A percentile compares a stretch with the other conserved stretches of the same genome.
Evolutionary conservation across 1,284 basidiomycete genomes (phyloP).

Genomic region (Pholiota adiposa): DNA sequence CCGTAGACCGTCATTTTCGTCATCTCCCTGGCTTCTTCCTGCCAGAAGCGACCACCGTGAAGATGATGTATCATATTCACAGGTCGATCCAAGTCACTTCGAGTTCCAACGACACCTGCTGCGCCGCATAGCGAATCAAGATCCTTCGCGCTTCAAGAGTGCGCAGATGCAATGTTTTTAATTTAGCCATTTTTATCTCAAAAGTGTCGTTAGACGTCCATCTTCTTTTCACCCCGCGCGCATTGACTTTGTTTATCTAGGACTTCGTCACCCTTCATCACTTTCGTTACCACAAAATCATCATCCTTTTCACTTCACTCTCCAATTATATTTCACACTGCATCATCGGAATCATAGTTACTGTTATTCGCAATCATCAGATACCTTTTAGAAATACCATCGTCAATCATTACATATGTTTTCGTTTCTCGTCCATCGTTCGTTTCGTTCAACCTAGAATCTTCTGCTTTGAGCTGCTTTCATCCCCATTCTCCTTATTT

Average conservation of each 20-base stretch:
- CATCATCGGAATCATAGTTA: conserved; percentile 12
- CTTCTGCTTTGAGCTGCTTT: conserved; percentile 4
- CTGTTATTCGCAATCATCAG: conserved; percentile 11
- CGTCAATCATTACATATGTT: conserved; percentile 12
- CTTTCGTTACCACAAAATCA: conserved; percentile 2
- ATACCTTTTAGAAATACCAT: conserved; percentile 17
- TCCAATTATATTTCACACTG: conserved; percentile 12
- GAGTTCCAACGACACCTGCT: conserved; percentile 41
- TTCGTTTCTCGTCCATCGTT: conserved; percentile 1
- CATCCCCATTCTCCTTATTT: neutral
- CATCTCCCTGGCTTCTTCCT: conserved; percentile 38
- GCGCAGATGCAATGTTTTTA: conserved; percentile 17
- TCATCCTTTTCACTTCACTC: conserved; percentile 14
- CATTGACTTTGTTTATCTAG: neutral
- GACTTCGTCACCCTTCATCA: neutral
- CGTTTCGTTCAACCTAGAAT: conserved; percentile 8
- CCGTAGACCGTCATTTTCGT: conserved; percentile 34
- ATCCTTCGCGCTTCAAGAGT: conserved; percentile 23
- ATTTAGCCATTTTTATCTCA: neutral
- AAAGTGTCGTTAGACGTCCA: neutral
- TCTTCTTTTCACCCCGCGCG: neutral
- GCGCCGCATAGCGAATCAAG: conserved; percentile 38
- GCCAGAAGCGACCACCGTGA: conserved; percentile 31
- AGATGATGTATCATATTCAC: conserved; percentile 33
- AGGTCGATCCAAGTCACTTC: conserved; percentile 31